phyloP scores from a whole-genome alignment of 306 rosid genomes.

The Inga leiocalycina region DNA sequence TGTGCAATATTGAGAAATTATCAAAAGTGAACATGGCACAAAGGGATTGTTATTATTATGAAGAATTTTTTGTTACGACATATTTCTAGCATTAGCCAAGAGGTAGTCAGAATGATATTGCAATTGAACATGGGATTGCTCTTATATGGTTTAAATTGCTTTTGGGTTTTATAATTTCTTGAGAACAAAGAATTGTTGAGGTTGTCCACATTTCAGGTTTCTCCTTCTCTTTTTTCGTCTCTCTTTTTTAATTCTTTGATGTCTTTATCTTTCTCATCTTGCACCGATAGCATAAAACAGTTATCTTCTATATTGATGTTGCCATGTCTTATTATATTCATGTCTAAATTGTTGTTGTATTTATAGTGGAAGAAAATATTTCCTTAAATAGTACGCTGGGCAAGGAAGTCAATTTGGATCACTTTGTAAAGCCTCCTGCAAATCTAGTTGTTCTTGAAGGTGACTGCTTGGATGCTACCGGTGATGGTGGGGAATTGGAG shows the following conservation, averaged over 20 bases:
- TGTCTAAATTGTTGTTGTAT: conserved; percentile 7
- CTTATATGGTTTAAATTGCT: not conserved
- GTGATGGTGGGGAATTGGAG: conserved; percentile 90
- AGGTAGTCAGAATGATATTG: not conserved
- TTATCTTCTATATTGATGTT: conserved; percentile 20
- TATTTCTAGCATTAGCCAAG: not conserved
- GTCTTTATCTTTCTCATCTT: not conserved
- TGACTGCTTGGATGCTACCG: conserved; percentile 82
- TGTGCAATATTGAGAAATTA: conserved; percentile 11
- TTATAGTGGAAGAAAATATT: conserved; percentile 82
- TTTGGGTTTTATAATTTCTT: not conserved
- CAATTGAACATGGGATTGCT: conserved; percentile 4
- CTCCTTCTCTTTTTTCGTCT: not conserved
- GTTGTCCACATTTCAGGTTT: conserved; percentile 1
- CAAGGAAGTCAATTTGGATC: conserved; percentile 56
- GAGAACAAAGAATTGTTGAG: not conserved
- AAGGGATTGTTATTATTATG: not conserved
- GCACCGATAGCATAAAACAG: conserved; percentile 8
- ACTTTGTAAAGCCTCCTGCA: conserved; percentile 84
- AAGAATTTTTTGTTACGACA: not conserved
- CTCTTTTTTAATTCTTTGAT: not conserved
- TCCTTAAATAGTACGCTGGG: conserved; percentile 57
- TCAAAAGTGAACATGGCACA: conserved; percentile 16
- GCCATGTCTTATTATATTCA: conserved; percentile 27
- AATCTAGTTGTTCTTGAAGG: conserved; percentile 96